A percentile compares a stretch with the other conserved stretches of the same genome.
phyloP scores from a whole-genome alignment of 2,329 filamentous ascomycete species.

The Talaromyces amestolkiae region DNA sequence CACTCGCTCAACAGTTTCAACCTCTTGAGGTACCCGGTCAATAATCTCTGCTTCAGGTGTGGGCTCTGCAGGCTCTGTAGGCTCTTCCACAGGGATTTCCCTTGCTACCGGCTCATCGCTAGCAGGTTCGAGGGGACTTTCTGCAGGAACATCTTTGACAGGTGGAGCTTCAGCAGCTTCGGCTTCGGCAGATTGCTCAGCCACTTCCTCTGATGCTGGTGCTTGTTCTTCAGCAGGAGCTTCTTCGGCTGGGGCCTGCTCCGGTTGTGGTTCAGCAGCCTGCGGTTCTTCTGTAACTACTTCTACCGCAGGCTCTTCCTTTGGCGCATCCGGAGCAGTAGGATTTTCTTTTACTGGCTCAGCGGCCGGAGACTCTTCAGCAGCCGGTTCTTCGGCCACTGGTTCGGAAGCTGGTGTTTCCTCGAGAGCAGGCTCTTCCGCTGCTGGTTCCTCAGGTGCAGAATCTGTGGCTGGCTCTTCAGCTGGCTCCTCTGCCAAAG shows the following conservation, averaged over 20 bases:
- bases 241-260: conserved; percentile 20
- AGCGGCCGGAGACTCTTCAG: conserved; percentile 2
- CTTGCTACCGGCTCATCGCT: conserved; percentile 10
- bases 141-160: conserved; percentile 20
- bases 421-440: conserved; percentile 22
- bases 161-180: conserved; percentile 21
- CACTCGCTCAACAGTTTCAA: conserved; percentile 16
- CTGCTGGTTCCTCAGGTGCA: conserved; percentile 16
- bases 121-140: conserved; percentile 15
- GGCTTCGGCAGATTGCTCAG: conserved; percentile 12
- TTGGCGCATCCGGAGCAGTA: conserved; percentile 21
- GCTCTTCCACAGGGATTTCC: conserved; percentile 5
- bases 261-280: conserved; percentile 9
- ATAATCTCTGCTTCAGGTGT: conserved; percentile 9
- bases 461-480: conserved; percentile 21
- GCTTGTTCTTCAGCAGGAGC: conserved; percentile 23
- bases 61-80: conserved; percentile 17
- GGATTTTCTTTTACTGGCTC: conserved; percentile 21
- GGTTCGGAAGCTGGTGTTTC: conserved; percentile 21
- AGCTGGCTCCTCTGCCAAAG: conserved; percentile 17
- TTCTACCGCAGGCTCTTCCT: conserved; percentile 18
- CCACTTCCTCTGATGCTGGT: conserved; percentile 12
- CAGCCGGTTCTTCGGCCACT: conserved; percentile 22
- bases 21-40: conserved; percentile 16
- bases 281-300: background rate